These are phyloP conservation scores for Cyberlindnera lachancei DNA, from an alignment of 805 yeast genomes.

Conservation along the genomic window DNA sequence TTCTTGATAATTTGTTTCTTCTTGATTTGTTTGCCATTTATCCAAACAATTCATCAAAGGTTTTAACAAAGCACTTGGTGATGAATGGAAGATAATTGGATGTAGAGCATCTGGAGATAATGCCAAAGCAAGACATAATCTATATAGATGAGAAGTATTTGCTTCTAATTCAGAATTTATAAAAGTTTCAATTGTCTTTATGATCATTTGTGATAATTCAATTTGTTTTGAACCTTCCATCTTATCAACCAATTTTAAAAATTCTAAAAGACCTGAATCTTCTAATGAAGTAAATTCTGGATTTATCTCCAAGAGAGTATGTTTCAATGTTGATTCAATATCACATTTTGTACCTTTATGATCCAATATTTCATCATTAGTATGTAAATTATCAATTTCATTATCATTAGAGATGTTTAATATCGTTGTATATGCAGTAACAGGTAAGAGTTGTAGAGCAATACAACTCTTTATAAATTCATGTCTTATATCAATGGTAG, in stretches of 20 bases:
- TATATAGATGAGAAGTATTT: slow-evolving; percentile 37
- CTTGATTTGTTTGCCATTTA: slow-evolving; percentile 29
- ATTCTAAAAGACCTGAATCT: slow-evolving; percentile 44
- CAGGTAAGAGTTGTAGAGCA: slow-evolving; percentile 31
- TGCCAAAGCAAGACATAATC: slow-evolving; percentile 46
- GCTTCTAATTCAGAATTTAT: slow-evolving; percentile 33
- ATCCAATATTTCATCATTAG: slow-evolving; percentile 28
- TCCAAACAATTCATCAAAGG: slow-evolving; percentile 50
- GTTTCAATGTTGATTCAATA: slow-evolving; percentile 21
- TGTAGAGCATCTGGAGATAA: slow-evolving; percentile 35
- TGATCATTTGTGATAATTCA: slow-evolving; percentile 33
- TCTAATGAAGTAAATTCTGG: slow-evolving; percentile 43
- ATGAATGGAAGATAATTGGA: slow-evolving; percentile 34
- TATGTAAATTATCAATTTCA: slow-evolving; percentile 25
- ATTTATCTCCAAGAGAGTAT: slow-evolving; percentile 30
- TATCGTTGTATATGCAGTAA: slow-evolving; percentile 25
- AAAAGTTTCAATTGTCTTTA: slow-evolving; percentile 28
- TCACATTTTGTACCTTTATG: slow-evolving; percentile 27
- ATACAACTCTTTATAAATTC: slow-evolving; percentile 42
- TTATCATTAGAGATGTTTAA: slow-evolving; percentile 33
- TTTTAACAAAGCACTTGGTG: slow-evolving; percentile 35
- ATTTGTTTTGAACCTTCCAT: slow-evolving; percentile 41
- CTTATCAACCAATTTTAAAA: slow-evolving; percentile 39
- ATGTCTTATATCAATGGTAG: slow-evolving; percentile 40
- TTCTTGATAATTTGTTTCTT: slow-evolving; percentile 57